These are phyloP conservation scores for Candida tetrigidarum DNA, from an alignment of 1,139 yeast genomes.

Conservation along the genomic window DNA sequence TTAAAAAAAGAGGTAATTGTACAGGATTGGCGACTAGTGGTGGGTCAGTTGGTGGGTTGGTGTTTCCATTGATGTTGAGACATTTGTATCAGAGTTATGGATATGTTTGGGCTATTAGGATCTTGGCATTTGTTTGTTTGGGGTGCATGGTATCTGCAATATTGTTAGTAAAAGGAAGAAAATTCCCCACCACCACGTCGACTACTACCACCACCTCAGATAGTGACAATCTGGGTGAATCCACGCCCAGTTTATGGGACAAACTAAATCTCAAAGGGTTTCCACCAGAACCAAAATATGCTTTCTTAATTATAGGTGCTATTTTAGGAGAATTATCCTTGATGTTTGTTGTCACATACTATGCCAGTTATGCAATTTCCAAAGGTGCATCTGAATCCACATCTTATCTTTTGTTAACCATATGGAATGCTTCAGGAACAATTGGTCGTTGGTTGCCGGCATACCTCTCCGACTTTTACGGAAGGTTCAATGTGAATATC, in stretches of 20 bases:
- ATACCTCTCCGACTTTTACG: conserved; percentile 37
- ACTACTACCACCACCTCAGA: conserved; percentile 6
- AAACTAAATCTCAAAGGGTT: conserved; percentile 8
- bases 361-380: conserved; percentile 47
- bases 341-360: conserved; percentile 50
- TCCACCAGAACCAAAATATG: conserved; percentile 23
- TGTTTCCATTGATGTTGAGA: conserved; percentile 62
- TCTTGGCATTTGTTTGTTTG: conserved; percentile 52
- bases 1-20: conserved; percentile 54
- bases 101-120: conserved; percentile 64
- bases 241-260: conserved; percentile 10
- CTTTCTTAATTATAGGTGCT: conserved; percentile 35
- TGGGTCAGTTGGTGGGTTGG: conserved; percentile 65
- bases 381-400: conserved; percentile 42
- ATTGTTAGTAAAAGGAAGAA: conserved; percentile 52
- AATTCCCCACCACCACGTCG: conserved; percentile 18
- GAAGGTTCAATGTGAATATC: conserved; percentile 44
- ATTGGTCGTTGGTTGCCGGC: conserved; percentile 45
- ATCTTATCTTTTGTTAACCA: conserved; percentile 40
- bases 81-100: conserved; percentile 56
- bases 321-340: conserved; percentile 63
- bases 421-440: conserved; percentile 45
- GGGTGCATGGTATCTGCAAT: conserved; percentile 44
- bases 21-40: conserved; percentile 64
- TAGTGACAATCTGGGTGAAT: background rate